phyloP scores from a whole-genome alignment of 2,329 filamentous ascomycete genomes.

The Pestalotiopsis sp. region DNA sequence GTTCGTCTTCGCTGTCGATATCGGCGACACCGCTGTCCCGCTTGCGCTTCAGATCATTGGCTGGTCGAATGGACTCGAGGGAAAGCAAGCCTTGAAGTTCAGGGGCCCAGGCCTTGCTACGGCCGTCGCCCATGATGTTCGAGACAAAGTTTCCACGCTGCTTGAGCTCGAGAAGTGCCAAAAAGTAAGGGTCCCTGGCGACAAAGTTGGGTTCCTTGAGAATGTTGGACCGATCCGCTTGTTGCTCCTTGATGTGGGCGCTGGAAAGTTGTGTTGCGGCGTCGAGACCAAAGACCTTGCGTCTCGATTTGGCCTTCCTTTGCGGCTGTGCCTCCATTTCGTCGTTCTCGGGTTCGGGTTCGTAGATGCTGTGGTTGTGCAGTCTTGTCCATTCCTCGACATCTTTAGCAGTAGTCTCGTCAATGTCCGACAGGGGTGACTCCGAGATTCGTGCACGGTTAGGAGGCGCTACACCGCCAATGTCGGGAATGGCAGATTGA shows the following conservation, averaged over 20 bases:
- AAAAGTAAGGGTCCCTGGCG: conserved; percentile 80
- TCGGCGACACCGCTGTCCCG: conserved; percentile 85
- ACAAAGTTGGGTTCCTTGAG: conserved; percentile 80
- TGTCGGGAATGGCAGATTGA: conserved; percentile 55
- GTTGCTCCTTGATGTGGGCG: conserved; percentile 80
- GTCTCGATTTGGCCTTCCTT: conserved; percentile 72
- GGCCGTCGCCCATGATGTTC: conserved; percentile 79
- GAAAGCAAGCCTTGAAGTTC: conserved; percentile 93
- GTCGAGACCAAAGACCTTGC: conserved; percentile 82
- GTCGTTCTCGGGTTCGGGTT: conserved; percentile 58
- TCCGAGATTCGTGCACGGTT: conserved; percentile 65
- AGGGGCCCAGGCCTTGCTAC: conserved; percentile 81
- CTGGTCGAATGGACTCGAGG: conserved; percentile 73
- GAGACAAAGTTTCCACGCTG: conserved; percentile 87
- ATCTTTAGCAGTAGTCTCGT: conserved; percentile 61
- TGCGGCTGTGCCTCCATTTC: conserved; percentile 66
- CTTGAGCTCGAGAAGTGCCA: conserved; percentile 89
- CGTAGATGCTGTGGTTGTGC: conserved; percentile 60
- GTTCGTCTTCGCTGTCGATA: conserved; percentile 67
- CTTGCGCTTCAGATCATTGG: conserved; percentile 88
- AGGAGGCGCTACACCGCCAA: conserved; percentile 45
- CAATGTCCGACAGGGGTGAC: conserved; percentile 69
- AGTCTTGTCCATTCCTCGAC: conserved; percentile 59
- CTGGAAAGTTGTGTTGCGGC: conserved; percentile 75
- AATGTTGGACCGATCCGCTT: conserved; percentile 83